Evolutionary conservation across 805 yeast genomes (phyloP).

Genomic region (Candida orba): DNA sequence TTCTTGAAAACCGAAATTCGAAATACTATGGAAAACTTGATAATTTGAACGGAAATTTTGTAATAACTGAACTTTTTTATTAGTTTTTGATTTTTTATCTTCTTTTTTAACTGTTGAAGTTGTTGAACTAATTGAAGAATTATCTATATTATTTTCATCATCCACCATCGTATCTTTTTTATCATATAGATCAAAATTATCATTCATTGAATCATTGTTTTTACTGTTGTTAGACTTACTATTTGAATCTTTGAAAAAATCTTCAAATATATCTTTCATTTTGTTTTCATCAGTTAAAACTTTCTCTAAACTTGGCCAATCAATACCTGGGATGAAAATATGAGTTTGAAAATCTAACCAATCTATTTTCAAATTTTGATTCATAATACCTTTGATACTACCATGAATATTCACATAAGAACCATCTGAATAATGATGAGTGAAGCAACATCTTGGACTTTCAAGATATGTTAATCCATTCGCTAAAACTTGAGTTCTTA

Average conservation of each 20-base stretch:
- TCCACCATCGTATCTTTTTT: neutral
- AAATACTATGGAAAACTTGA: conserved; percentile 39
- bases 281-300: conserved; percentile 27
- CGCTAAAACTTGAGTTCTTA: conserved; percentile 45
- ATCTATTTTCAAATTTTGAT: conserved; percentile 57
- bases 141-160: conserved; percentile 1
- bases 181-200: neutral
- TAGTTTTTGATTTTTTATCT: neutral
- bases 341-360: conserved; percentile 58
- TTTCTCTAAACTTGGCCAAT: conserved; percentile 39
- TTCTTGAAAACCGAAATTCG: conserved; percentile 57
- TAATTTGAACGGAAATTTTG: conserved; percentile 31
- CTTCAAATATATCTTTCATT: conserved; percentile 12
- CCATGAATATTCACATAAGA: conserved; percentile 59
- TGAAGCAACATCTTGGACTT: conserved; percentile 40
- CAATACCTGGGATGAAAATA: conserved; percentile 38
- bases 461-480: conserved; percentile 49
- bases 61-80: conserved; percentile 15
- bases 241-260: neutral
- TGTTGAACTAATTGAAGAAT: neutral
- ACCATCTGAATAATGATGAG: conserved; percentile 60
- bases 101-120: conserved; percentile 4
- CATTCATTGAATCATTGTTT: neutral
- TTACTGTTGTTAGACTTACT: too few species aligned
- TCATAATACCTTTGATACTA: conserved; percentile 53